A percentile compares a stretch with the other conserved stretches of the same genome.
These are phyloP conservation scores for Ceriops decandra DNA, from an alignment of 345 rosid species.

Conservation along the genomic window DNA sequence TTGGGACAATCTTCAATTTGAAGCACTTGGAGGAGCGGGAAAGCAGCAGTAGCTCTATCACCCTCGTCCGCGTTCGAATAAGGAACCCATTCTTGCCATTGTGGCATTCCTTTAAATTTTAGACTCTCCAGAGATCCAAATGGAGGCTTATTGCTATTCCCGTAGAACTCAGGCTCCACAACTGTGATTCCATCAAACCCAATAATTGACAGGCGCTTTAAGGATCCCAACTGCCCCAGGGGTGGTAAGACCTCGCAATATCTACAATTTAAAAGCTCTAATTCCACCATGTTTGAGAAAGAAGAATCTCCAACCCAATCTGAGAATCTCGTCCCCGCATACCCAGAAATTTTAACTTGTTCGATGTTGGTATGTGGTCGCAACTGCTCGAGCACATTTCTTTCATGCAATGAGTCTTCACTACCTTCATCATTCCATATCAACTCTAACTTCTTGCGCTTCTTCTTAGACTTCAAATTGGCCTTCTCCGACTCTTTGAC, in stretches of 20 bases:
- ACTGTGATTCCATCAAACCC: too few species aligned
- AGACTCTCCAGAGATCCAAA: too few species aligned
- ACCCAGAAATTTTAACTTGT: not conserved
- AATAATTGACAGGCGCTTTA: too few species aligned
- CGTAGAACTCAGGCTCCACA: too few species aligned
- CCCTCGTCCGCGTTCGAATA: too few species aligned
- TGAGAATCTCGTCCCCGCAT: slow-evolving; percentile 9
- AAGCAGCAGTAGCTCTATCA: too few species aligned
- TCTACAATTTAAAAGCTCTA: not conserved
- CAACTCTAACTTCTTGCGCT: slow-evolving; percentile 6
- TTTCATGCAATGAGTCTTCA: slow-evolving; percentile 1
- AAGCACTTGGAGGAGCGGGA: too few species aligned
- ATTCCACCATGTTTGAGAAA: slow-evolving; percentile 1
- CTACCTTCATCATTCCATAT: slow-evolving; percentile 1
- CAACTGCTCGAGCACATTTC: slow-evolving; percentile 10
- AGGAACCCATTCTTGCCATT: too few species aligned
- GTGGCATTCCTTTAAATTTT: too few species aligned
- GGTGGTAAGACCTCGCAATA: slow-evolving; percentile 1
- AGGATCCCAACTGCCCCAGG: not conserved
- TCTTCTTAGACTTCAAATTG: slow-evolving; percentile 1
- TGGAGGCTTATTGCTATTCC: too few species aligned
- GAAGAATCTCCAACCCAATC: slow-evolving; percentile 5
- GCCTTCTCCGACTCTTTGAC: not conserved
- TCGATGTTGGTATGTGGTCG: slow-evolving; percentile 6
- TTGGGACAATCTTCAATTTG: too few species aligned